Percentiles rank a stretch among this genome's conserved stretches.
Evolutionary conservation across 2,329 filamentous ascomycete genomes (phyloP).

Genomic region (Cadophora luteo-olivacea): DNA sequence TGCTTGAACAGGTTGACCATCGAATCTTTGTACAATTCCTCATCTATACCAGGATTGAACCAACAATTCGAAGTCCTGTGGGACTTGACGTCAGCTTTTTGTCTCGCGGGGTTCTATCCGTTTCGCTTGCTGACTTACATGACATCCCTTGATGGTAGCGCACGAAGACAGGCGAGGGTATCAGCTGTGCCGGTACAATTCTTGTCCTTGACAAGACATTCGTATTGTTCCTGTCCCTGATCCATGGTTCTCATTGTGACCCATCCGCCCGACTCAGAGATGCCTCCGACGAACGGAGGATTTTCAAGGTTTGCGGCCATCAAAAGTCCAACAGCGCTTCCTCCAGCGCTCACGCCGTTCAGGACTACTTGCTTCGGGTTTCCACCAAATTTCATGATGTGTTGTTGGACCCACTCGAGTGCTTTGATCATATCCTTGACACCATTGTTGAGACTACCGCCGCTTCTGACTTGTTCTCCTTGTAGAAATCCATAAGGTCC

Average conservation of each 20-base stretch:
- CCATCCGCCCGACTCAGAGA: slow-evolving; percentile 59
- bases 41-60: slow-evolving; percentile 56
- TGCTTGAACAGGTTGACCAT: slow-evolving; percentile 56
- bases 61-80: slow-evolving; percentile 40
- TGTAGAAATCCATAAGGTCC: slow-evolving; percentile 76
- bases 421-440: slow-evolving; percentile 73
- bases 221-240: slow-evolving; percentile 59
- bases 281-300: slow-evolving; percentile 57
- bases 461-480: slow-evolving; percentile 56
- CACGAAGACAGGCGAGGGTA: slow-evolving; percentile 55
- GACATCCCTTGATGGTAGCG: slow-evolving; percentile 44
- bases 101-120: slow-evolving; percentile 48
- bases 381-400: slow-evolving; percentile 74
- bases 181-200: slow-evolving; percentile 48
- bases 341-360: slow-evolving; percentile 70
- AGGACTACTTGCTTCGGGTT: slow-evolving; percentile 65
- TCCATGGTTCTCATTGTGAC: slow-evolving; percentile 53
- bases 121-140: not conserved
- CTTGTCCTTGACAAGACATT: slow-evolving; percentile 53
- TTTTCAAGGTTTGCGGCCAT: slow-evolving; percentile 60
- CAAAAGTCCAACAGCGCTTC: slow-evolving; percentile 66
- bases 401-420: slow-evolving; percentile 70
- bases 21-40: slow-evolving; percentile 56
- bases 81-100: slow-evolving; percentile 49
- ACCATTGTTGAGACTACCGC: slow-evolving; percentile 69